Conservation (phyloP, 1,139 yeast genomes). For the Hansenula anomala region DNA sequence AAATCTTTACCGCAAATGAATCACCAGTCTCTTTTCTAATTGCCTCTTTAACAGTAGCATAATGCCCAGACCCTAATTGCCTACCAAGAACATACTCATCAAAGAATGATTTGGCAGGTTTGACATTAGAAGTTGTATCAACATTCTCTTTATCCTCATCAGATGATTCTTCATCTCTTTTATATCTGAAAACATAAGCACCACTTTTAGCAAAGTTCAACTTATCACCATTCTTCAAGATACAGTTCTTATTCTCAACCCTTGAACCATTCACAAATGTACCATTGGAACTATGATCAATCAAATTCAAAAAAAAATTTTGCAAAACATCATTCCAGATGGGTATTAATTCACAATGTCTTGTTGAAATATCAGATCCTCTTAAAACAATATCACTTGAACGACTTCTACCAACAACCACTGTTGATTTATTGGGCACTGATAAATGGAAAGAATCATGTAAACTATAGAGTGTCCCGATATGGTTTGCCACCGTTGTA, state of each 20-base stretch:
- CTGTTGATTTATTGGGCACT: slow-evolving; percentile 4
- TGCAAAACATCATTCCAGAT: slow-evolving; percentile 30
- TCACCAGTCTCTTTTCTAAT: slow-evolving; percentile 51
- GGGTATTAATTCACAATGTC: slow-evolving; percentile 52
- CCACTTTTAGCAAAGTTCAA: slow-evolving; percentile 59
- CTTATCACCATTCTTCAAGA: slow-evolving; percentile 61
- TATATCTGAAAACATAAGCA: slow-evolving; percentile 52
- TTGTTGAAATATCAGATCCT: slow-evolving; percentile 63
- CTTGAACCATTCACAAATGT: slow-evolving; percentile 56
- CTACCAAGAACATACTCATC: slow-evolving; percentile 59
- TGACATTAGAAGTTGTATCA: not conserved
- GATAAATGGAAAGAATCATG: slow-evolving; percentile 6
- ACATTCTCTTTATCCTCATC: slow-evolving; percentile 10
- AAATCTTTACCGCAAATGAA: slow-evolving; percentile 69
- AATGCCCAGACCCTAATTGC: slow-evolving; percentile 71
- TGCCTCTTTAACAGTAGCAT: slow-evolving; percentile 74
- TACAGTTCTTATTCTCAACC: slow-evolving; percentile 42
- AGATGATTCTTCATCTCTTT: slow-evolving; percentile 9
- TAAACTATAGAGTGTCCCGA: slow-evolving; percentile 14
- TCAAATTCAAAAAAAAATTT: slow-evolving; percentile 39
- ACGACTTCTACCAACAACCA: slow-evolving; percentile 54
- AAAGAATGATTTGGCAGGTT: slow-evolving; percentile 38
- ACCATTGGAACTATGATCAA: slow-evolving; percentile 66
- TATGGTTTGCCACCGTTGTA: slow-evolving; percentile 3
- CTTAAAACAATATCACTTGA: slow-evolving; percentile 51